Percentiles rank a stretch among this genome's conserved stretches.
Evolutionary conservation across 2,329 filamentous ascomycete species (phyloP).

Genomic region (Aphanocladium album): DNA sequence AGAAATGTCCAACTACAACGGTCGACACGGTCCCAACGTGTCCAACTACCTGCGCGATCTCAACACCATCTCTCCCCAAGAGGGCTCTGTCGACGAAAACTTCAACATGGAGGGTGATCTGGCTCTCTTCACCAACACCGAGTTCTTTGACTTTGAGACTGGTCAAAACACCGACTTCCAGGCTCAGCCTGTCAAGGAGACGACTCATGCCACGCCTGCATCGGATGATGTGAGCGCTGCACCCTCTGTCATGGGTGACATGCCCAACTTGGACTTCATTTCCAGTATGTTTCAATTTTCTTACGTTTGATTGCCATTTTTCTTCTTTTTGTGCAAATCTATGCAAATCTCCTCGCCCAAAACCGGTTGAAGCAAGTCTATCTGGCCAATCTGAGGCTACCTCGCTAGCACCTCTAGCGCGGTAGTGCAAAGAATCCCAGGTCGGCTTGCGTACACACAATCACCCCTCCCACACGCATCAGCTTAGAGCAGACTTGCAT

Average conservation of each 20-base stretch:
- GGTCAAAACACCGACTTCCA: slow-evolving; percentile 56
- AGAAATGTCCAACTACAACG: slow-evolving; percentile 67
- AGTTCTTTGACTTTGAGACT: slow-evolving; percentile 75
- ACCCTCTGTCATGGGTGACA: slow-evolving; percentile 40
- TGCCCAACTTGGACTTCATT: slow-evolving; percentile 46
- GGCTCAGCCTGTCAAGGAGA: slow-evolving; percentile 42
- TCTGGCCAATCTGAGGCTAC: background rate
- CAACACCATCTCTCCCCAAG: slow-evolving; percentile 66
- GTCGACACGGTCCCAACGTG: slow-evolving; percentile 78
- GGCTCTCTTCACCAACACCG: slow-evolving; percentile 74
- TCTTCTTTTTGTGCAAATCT: background rate
- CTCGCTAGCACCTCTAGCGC: background rate
- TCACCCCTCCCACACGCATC: background rate
- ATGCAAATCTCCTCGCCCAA: background rate
- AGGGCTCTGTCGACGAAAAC: slow-evolving; percentile 46
- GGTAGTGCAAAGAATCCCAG: background rate
- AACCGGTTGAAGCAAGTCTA: background rate
- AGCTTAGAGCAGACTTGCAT: slow-evolving; percentile 5
- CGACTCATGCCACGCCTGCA: slow-evolving; percentile 28
- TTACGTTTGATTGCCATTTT: background rate
- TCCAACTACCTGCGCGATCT: slow-evolving; percentile 84
- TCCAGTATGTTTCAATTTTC: slow-evolving; percentile 34
- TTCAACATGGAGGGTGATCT: slow-evolving; percentile 67
- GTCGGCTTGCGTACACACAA: background rate
- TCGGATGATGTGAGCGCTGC: slow-evolving; percentile 36